Evolutionary conservation across 78 protist genomes (phyloP), one percentile per base, ranked within the genome.

Genomic region (Salpingoeca rosetta): DNA sequence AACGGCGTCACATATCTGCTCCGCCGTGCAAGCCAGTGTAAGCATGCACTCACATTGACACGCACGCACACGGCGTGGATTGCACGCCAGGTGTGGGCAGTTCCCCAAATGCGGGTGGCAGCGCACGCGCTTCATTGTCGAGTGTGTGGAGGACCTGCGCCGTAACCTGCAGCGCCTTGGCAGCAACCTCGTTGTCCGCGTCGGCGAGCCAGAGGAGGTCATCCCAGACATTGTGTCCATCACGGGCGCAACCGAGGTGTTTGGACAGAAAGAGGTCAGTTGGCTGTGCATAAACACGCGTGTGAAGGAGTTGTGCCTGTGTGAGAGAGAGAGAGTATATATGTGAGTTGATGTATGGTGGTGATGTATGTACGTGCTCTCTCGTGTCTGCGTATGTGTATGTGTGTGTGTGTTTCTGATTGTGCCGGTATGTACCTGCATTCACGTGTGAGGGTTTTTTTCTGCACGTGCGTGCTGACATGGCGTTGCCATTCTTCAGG

Each of bases 181-280:
- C 38, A 12, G 57, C 65, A 89, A 83, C 75, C 80, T 89, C 80
- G 57, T 86, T 36, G 90, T 89, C 0, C 79, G 76, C 43, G 26
- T 38, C 22, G 92, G 87, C 25, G 44, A 26, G 80, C 92, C 92
- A 0, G 92, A 86, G 72, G 83, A n/a, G 51, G 45, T 86, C 80
- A 0, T 87, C 1, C 82, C 87, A 0, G 37, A 24, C 17, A 3
- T 76, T 22, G 81, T 25, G 35, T 28, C 11, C 28, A n/a, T 12
- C 36, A 3, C 1, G 35, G 81, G 44, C 39, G 77, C 31, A 11
- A 27, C 11, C 1, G 28, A 0, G 11, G 80, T 75, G 31, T 40
- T 12, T 44, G 11, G 0, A 0, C 80, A 45, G 37, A 17, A 43
- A 1, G 77, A 25, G 79, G 74, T 57, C 3, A 3, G 74, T 11